A percentile compares a stretch with the other conserved stretches of the same genome.
These are phyloP conservation scores for Ophiostoma piceae DNA, from an alignment of 2,329 filamentous ascomycete species.

Conservation along the genomic window DNA sequence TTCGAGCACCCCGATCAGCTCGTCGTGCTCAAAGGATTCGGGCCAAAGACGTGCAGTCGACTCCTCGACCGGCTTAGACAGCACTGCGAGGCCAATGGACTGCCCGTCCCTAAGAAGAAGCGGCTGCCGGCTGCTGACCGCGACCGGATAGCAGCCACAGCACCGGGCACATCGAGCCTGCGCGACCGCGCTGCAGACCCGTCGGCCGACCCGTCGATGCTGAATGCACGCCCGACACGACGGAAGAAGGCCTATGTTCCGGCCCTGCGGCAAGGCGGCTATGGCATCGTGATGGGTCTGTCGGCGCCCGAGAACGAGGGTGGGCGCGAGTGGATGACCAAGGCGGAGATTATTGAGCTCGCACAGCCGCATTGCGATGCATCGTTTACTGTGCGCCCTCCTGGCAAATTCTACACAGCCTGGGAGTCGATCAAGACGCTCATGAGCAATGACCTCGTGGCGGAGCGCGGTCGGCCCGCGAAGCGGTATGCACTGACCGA, in stretches of 20 bases:
- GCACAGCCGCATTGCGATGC: constrained; percentile 69
- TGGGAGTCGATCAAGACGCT: constrained; percentile 81
- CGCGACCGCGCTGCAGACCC: neutral
- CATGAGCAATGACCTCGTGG: constrained; percentile 66
- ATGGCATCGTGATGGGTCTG: constrained; percentile 65
- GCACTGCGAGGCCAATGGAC: constrained; percentile 61
- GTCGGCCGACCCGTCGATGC: constrained; percentile 31
- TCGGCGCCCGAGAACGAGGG: constrained; percentile 53
- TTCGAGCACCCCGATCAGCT: constrained; percentile 70
- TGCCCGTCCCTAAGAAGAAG: constrained; percentile 58
- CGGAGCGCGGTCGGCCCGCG: constrained; percentile 62
- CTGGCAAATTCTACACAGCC: constrained; percentile 68
- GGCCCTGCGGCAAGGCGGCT: constrained; percentile 64
- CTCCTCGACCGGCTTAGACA: constrained; percentile 57
- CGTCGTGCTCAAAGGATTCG: constrained; percentile 67
- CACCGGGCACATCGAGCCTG: constrained; percentile 17
- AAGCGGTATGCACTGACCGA: constrained; percentile 68
- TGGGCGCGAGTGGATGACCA: constrained; percentile 54
- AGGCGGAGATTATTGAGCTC: constrained; percentile 60
- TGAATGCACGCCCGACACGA: neutral
- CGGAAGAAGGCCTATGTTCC: constrained; percentile 67
- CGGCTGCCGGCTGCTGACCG: constrained; percentile 30
- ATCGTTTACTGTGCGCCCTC: constrained; percentile 63
- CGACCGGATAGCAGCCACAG: constrained; percentile 26
- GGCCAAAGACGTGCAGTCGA: constrained; percentile 63